Base-by-base conservation (phyloP, 2,329 filamentous ascomycete genomes). In the Biscogniauxia sp. region DNA sequence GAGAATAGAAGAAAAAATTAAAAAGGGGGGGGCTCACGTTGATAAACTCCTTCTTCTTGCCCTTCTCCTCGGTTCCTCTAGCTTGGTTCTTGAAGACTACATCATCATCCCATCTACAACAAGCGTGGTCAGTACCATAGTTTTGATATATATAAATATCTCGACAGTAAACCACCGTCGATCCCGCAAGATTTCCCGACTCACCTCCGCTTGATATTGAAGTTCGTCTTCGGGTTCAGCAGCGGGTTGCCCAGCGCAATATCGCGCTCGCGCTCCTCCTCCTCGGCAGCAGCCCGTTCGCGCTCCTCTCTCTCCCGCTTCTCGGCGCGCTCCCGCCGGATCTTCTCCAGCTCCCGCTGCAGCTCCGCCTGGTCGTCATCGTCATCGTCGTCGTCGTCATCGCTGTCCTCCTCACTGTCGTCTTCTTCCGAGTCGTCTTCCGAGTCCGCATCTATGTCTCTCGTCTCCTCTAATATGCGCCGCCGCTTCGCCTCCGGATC, bases 71-170 rank as follows among this genome's bases (percentile, higher is more conserved):
- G 0, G 93, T 97, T 8, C 94, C 95, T 61, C 95, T 85, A 37
- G 94, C 95, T 79, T 99, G 95, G 76, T 99, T 99, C 81, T 97
- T 98, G 80, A 99, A 99, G 2, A 99, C 93, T 13, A 99, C 95
- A 74, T 99, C 95, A 70, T 99, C 95, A 69, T 99, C 95, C 95
- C 95, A 99, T 69, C 93, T 72, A 49, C 50, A n/a, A 79, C 11
- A 49, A 9, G 37, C 13, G 58, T 66, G 57, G 49, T 62, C 25
- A 51, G 15, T 26, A 5, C 8, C 23, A 23, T 50, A 45, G 2
- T 8, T 7, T 5, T n/a, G 23, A 5, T 23, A 23, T 23, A 5
- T 23, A 51, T 51, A 7, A 23, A 20, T 55, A n/a, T 2, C 13
- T 20, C 6, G 37, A 19, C 26, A 50, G 25, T 5, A 5, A 15